Conservation (phyloP, 164 flowering plant species). For the Magnolia officinalis region DNA sequence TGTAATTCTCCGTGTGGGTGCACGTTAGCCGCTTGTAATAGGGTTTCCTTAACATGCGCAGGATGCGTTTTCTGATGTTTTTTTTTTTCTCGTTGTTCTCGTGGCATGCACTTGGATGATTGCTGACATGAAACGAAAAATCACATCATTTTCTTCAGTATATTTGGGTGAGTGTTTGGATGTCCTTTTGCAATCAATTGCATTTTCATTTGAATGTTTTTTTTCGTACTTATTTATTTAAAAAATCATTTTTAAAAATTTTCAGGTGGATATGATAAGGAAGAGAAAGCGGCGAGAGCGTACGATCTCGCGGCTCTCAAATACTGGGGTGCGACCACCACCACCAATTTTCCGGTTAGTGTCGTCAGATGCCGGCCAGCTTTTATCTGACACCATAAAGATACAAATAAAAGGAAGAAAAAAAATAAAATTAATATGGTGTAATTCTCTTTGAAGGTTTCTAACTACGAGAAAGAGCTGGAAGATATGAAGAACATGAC, state of each 20-base stretch:
- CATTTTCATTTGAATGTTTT: neutral
- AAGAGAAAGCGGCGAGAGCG: conserved; percentile 90
- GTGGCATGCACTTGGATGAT: conserved; percentile 27
- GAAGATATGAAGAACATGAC: conserved; percentile 91
- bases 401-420: neutral
- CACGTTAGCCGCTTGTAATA: conserved; percentile 6
- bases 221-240: neutral
- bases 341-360: conserved; percentile 74
- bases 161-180: conserved; percentile 70
- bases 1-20: neutral
- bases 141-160: conserved; percentile 43
- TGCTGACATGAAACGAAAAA: conserved; percentile 24
- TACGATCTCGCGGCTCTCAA: conserved; percentile 92
- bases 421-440: no score
- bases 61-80: neutral
- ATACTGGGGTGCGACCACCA: conserved; percentile 88
- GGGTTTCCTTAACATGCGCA: conserved; percentile 12
- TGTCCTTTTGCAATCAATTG: neutral
- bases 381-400: neutral
- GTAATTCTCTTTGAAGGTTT: conserved; percentile 33
- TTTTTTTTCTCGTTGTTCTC: neutral
- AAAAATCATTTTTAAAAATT: neutral
- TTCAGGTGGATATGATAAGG: conserved; percentile 88
- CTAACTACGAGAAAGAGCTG: conserved; percentile 75
- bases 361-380: neutral